Evolutionary conservation across 371 early-diverging fungal species (phyloP).

Genomic region (Apophysomyces variabilis): DNA sequence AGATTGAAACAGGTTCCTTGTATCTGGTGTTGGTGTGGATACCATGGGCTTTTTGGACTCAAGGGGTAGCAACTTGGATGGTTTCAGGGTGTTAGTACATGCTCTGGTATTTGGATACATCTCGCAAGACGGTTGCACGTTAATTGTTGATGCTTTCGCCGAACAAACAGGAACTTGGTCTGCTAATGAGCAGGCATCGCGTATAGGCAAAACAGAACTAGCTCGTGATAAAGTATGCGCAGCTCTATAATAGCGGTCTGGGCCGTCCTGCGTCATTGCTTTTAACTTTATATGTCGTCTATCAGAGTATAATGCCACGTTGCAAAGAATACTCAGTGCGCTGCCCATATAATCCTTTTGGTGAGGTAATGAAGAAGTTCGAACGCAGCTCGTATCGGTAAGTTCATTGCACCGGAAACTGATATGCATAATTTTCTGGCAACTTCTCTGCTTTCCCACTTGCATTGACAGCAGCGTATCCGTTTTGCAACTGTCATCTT

Average conservation of each 20-base stretch:
- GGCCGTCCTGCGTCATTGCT: background rate
- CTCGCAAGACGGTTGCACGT: too few relatives aligned
- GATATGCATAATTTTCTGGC: background rate
- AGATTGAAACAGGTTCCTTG: too few relatives aligned
- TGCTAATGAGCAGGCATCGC: too few relatives aligned
- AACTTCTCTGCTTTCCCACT: background rate
- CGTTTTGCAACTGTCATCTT: background rate
- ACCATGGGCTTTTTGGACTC: too few relatives aligned
- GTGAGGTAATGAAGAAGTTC: background rate
- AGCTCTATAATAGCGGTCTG: background rate
- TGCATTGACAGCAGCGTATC: background rate
- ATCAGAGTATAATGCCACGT: background rate
- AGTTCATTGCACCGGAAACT: background rate
- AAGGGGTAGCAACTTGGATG: too few relatives aligned
- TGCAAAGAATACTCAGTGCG: background rate
- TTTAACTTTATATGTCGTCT: background rate
- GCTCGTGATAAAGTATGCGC: background rate
- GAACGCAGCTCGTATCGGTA: background rate
- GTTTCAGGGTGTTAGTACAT: too few relatives aligned
- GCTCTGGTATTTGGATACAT: too few relatives aligned
- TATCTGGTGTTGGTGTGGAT: too few relatives aligned
- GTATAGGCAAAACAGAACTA: background rate
- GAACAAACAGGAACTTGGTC: too few relatives aligned
- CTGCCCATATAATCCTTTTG: background rate
- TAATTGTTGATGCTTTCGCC: too few relatives aligned